Evolutionary conservation across 768 basidiomycete species (phyloP).

Genomic region (Naganishia kalamii): DNA sequence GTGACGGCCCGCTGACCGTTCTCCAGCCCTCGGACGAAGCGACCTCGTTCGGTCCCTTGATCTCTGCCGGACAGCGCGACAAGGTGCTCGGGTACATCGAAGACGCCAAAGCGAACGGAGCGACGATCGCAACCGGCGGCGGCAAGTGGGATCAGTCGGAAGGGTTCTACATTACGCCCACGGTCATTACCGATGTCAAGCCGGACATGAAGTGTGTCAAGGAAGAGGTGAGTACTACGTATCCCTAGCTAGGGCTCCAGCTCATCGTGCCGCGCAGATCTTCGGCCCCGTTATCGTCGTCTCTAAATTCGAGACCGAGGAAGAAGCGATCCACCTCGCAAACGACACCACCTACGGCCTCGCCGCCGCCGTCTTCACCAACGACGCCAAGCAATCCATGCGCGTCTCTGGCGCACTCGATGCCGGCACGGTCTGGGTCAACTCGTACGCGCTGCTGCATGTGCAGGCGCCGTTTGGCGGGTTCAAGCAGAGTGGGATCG

Average conservation of each 20-base stretch:
- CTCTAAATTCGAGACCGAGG: slow-evolving; percentile 76
- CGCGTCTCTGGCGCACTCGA: slow-evolving; percentile 64
- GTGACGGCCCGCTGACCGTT: background rate
- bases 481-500: slow-evolving; percentile 75
- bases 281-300: slow-evolving; percentile 89
- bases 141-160: slow-evolving; percentile 55
- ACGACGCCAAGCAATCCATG: slow-evolving; percentile 67
- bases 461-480: slow-evolving; percentile 87
- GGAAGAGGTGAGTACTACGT: slow-evolving; percentile 55
- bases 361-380: slow-evolving; percentile 79
- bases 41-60: slow-evolving; percentile 44
- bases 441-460: slow-evolving; percentile 58
- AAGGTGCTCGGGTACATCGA: slow-evolving; percentile 68
- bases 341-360: slow-evolving; percentile 84
- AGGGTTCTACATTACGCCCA: slow-evolving; percentile 81
- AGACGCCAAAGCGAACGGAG: slow-evolving; percentile 65
- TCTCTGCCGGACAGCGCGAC: slow-evolving; percentile 40
- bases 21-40: slow-evolving; percentile 37
- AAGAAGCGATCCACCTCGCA: slow-evolving; percentile 72
- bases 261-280: slow-evolving; percentile 58
- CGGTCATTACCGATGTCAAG: slow-evolving; percentile 63
- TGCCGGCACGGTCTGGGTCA: slow-evolving; percentile 81
- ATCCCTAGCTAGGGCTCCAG: background rate
- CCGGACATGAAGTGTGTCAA: slow-evolving; percentile 70
- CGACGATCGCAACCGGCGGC: slow-evolving; percentile 62